These are phyloP conservation scores for Sporothrix humicola DNA, from an alignment of 2,329 filamentous ascomycete species.

Conservation along the genomic window DNA sequence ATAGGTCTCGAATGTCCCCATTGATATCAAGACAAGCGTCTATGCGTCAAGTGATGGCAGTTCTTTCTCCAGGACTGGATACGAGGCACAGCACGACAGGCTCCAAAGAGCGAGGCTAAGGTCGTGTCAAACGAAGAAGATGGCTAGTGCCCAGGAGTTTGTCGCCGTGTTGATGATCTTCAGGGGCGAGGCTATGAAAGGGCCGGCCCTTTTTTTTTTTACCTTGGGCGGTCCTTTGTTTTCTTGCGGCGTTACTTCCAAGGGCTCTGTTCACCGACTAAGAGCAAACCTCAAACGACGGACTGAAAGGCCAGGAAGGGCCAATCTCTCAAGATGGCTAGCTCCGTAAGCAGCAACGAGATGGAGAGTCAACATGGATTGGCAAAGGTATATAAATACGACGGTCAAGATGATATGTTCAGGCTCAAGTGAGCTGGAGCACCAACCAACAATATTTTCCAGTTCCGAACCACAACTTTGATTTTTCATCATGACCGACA, in stretches of 20 bases:
- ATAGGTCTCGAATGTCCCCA: no score
- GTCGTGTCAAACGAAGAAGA: neutral
- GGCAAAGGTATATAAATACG: neutral
- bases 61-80: neutral
- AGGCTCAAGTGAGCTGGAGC: neutral
- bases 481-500: neutral
- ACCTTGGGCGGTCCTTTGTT: neutral
- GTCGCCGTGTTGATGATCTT: slow-evolving; percentile 7
- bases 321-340: slow-evolving; percentile 33
- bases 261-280: slow-evolving; percentile 2
- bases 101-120: neutral
- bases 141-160: neutral
- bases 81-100: neutral
- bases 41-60: neutral
- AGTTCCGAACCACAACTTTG: no score
- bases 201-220: slow-evolving; percentile 5
- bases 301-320: slow-evolving; percentile 10
- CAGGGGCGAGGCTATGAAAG: neutral
- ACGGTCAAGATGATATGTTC: slow-evolving; percentile 3
- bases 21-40: neutral
- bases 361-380: neutral
- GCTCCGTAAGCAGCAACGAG: neutral
- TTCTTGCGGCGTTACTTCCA: neutral
- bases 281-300: slow-evolving; percentile 32
- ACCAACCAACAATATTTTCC: neutral